Percentiles rank a stretch among this genome's conserved stretches.
Conservation (phyloP, 306 rosid genomes). For the Citrullus colocynthis region DNA sequence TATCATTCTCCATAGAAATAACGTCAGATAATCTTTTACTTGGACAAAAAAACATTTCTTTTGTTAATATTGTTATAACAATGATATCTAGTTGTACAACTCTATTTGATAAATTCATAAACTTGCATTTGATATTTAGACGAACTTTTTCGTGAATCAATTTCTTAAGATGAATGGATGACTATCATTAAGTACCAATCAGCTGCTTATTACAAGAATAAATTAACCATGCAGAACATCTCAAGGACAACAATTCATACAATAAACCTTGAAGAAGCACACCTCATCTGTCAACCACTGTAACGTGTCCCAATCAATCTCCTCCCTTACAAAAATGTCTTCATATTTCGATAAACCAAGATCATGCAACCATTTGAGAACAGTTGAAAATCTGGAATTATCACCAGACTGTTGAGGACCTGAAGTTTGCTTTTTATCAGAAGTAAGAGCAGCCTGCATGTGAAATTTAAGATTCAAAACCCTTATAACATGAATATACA, state of each 20-base stretch:
- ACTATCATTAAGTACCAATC: background rate
- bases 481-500: background rate
- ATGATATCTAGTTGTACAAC: background rate
- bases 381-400: slow-evolving; percentile 20
- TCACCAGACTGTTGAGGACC: slow-evolving; percentile 12
- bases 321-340: slow-evolving; percentile 58
- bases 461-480: background rate
- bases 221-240: background rate
- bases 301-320: slow-evolving; percentile 70
- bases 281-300: slow-evolving; percentile 87
- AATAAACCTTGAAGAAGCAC: slow-evolving; percentile 7
- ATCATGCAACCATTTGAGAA: slow-evolving; percentile 47
- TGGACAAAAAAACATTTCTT: background rate
- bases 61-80: background rate
- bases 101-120: background rate
- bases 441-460: slow-evolving; percentile 24
- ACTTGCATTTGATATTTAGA: background rate
- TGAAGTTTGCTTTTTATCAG: slow-evolving; percentile 22
- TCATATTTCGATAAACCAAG: slow-evolving; percentile 60
- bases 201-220: background rate
- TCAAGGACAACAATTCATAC: background rate
- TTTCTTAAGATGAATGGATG: background rate
- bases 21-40: background rate
- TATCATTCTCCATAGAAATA: background rate
- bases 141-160: background rate